Percentiles rank a stretch among this genome's conserved stretches.
phyloP scores from a whole-genome alignment of 208 protist species.

The Acanthamoeba rhysodes region DNA sequence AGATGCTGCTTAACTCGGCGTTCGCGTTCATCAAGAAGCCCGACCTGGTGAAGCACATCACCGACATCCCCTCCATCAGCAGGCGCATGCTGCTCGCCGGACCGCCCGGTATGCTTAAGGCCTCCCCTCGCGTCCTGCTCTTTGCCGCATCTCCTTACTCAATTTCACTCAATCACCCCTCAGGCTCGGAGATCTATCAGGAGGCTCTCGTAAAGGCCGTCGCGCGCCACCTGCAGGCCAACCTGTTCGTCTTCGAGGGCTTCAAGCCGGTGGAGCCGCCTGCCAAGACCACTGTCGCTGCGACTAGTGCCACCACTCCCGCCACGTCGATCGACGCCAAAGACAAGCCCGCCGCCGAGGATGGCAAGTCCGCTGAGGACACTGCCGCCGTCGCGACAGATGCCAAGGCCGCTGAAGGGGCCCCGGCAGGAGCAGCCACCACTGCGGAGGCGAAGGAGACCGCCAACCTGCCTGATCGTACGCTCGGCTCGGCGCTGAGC shows the following conservation, averaged over 20 bases:
- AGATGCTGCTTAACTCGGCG: slow-evolving; percentile 62
- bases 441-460: not conserved
- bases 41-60: slow-evolving; percentile 58
- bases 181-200: slow-evolving; percentile 74
- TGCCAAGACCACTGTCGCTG: not conserved
- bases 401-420: not conserved
- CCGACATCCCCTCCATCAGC: slow-evolving; percentile 62
- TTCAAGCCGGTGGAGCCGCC: slow-evolving; percentile 31
- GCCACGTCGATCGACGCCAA: not conserved
- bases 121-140: not conserved
- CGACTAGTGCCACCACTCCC: not conserved
- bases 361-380: not conserved
- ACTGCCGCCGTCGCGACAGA: not conserved
- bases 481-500: not conserved
- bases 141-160: not conserved
- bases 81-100: slow-evolving; percentile 49
- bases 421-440: not conserved
- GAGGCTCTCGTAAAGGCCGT: slow-evolving; percentile 58
- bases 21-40: slow-evolving; percentile 72
- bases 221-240: slow-evolving; percentile 34
- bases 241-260: slow-evolving; percentile 66
- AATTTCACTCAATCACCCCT: not conserved
- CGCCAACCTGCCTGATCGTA: not conserved
- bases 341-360: slow-evolving; percentile 19
- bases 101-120: slow-evolving; percentile 24